phyloP scores from a whole-genome alignment of 2,329 filamentous ascomycete species.

The Pseudogymnoascus verrucosus region DNA sequence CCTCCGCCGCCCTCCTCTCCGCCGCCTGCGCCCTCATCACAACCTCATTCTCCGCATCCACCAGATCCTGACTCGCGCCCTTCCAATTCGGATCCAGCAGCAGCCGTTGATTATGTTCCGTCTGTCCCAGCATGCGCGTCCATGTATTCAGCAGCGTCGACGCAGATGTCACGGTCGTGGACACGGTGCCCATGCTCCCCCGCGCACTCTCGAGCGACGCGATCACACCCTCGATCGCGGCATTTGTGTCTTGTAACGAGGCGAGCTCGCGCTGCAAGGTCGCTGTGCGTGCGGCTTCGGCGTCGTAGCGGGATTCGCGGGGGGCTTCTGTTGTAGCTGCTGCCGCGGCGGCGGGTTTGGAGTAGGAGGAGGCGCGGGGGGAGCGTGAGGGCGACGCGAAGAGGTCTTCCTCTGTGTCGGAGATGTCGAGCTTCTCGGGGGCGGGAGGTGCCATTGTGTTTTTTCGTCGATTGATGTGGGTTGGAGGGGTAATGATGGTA shows the following conservation, averaged over 20 bases:
- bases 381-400: slow-evolving; percentile 47
- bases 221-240: slow-evolving; percentile 72
- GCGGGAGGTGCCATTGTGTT: neutral
- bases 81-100: slow-evolving; percentile 85
- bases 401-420: slow-evolving; percentile 46
- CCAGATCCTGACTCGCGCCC: slow-evolving; percentile 76
- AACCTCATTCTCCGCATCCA: slow-evolving; percentile 78
- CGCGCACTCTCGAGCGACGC: slow-evolving; percentile 63
- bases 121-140: slow-evolving; percentile 93
- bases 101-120: slow-evolving; percentile 91
- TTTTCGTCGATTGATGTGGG: neutral
- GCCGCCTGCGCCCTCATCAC: slow-evolving; percentile 65
- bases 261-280: slow-evolving; percentile 72
- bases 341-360: slow-evolving; percentile 20
- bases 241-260: slow-evolving; percentile 77
- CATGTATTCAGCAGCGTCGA: slow-evolving; percentile 88
- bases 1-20: slow-evolving; percentile 68
- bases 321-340: slow-evolving; percentile 34
- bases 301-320: slow-evolving; percentile 49
- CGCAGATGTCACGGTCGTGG: slow-evolving; percentile 75
- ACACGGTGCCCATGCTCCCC: slow-evolving; percentile 82
- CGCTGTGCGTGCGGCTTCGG: slow-evolving; percentile 62
- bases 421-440: slow-evolving; percentile 43
- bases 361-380: slow-evolving; percentile 23
- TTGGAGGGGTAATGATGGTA: neutral